A percentile compares a stretch with the other conserved stretches of the same genome.
These are phyloP conservation scores for Kodamaea fungicola DNA, from an alignment of 1,139 yeast genomes.

Conservation along the genomic window DNA sequence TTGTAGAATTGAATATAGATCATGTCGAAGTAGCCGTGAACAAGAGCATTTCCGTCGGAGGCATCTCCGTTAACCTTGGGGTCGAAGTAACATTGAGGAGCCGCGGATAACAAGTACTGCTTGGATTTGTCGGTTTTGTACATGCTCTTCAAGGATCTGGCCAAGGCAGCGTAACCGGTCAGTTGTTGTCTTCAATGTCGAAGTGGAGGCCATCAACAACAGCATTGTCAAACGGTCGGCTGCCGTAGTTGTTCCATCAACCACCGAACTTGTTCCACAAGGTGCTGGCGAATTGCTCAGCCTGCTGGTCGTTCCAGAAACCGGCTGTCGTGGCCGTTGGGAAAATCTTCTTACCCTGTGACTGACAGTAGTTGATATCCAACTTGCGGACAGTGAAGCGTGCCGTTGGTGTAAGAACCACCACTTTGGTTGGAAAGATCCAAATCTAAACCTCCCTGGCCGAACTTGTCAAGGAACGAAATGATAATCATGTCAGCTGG, in stretches of 20 bases:
- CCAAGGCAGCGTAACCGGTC: slow-evolving; percentile 13
- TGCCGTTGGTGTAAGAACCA: slow-evolving; percentile 10
- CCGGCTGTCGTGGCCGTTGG: slow-evolving; percentile 10
- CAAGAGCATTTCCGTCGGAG: slow-evolving; percentile 12
- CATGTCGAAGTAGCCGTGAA: slow-evolving; percentile 12
- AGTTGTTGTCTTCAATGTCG: slow-evolving; percentile 14
- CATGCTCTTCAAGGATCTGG: slow-evolving; percentile 9
- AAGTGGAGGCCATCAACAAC: slow-evolving; percentile 19
- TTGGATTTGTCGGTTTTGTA: slow-evolving; percentile 10
- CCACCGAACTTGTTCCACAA: slow-evolving; percentile 19
- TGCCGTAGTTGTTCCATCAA: slow-evolving; percentile 10
- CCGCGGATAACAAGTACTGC: slow-evolving; percentile 15
- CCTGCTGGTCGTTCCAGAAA: slow-evolving; percentile 12
- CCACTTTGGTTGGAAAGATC: slow-evolving; percentile 16
- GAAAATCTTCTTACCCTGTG: slow-evolving; percentile 14
- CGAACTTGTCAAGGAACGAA: slow-evolving; percentile 14
- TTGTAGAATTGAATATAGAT: slow-evolving; percentile 19
- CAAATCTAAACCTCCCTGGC: slow-evolving; percentile 6
- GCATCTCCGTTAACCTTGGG: slow-evolving; percentile 11
- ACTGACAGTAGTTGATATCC: slow-evolving; percentile 18
- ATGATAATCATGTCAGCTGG: slow-evolving; percentile 14
- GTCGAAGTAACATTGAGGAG: slow-evolving; percentile 16
- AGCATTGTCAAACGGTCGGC: slow-evolving; percentile 18
- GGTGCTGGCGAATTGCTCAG: slow-evolving; percentile 11
- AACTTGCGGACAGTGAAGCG: slow-evolving; percentile 13